Base-by-base conservation (phyloP, 352 stramenopile genomes). In the Nothophytophthora sp. region DNA sequence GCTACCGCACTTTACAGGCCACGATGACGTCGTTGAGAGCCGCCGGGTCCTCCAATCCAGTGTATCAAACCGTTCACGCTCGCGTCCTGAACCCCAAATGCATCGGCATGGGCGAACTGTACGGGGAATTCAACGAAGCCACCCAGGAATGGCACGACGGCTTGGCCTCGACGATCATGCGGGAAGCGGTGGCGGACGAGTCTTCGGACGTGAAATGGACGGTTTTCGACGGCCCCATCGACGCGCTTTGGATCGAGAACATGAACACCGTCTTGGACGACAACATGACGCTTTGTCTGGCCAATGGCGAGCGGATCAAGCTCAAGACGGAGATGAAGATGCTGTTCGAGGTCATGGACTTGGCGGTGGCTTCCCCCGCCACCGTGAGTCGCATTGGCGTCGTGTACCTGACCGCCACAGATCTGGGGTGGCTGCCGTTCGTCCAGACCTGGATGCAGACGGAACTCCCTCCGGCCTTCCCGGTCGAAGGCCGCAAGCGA, bases 201-300 rank as follows among this genome's bases (percentile, higher is more conserved):
- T 70, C 55, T 0, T 52, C 59, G 0, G 78, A 95, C 30, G 70
- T 77, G 25, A 89, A 86, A 35, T 98, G 92, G 92, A 97, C 86
- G 0, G 83, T 98, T 5, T 98, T 98, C 28, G 92, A 98, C 51
- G 92, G 92, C 2, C 92, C 92, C 9, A 97, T 98, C 43, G 92
- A 98, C 59, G 88, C 92, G n/a, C 64, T 97, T 7, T 98, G 92
- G 92, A 98, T 98, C 33, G 92, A 98, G 58, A 98, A 98, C 63
- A 96, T 98, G 90, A 98, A 98, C 71, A 98, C 92, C 1, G 92
- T 98, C 0, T 58, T 98, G 5, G 92, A 98, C 53, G 92, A 98
- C 65, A 98, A 98, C 60, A 98, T 97, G 91, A 98, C 87, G 5
- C 64, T 98, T 9, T 98, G 91, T 50, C 73, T 98, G 0, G 89